A percentile compares a stretch with the other conserved stretches of the same genome.
These are phyloP conservation scores for Hypomyces rosellus DNA, from an alignment of 2,329 filamentous ascomycete genomes.

Conservation along the genomic window DNA sequence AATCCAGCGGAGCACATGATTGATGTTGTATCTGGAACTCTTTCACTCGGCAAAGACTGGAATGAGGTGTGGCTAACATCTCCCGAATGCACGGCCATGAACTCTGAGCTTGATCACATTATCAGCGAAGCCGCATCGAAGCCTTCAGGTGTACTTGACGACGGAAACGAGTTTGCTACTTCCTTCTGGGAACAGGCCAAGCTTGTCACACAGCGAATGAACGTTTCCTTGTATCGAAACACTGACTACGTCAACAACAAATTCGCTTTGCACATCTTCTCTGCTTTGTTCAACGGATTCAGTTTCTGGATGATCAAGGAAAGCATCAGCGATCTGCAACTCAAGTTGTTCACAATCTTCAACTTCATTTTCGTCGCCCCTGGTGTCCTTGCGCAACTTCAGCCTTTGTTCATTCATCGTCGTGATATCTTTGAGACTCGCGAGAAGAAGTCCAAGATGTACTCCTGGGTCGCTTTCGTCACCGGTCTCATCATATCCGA, in stretches of 20 bases:
- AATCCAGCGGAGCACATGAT: slow-evolving; percentile 78
- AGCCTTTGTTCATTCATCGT: slow-evolving; percentile 51
- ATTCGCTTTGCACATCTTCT: slow-evolving; percentile 47
- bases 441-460: slow-evolving; percentile 57
- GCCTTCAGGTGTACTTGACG: slow-evolving; percentile 31
- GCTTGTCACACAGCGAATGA: slow-evolving; percentile 58
- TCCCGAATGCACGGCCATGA: slow-evolving; percentile 48
- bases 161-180: slow-evolving; percentile 66
- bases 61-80: slow-evolving; percentile 65
- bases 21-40: slow-evolving; percentile 45
- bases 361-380: slow-evolving; percentile 58
- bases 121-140: slow-evolving; percentile 47
- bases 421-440: slow-evolving; percentile 52
- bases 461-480: slow-evolving; percentile 54
- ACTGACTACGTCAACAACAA: slow-evolving; percentile 62
- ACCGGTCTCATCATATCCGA: slow-evolving; percentile 45
- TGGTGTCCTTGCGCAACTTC: slow-evolving; percentile 51
- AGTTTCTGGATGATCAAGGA: slow-evolving; percentile 54
- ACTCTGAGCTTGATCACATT: slow-evolving; percentile 58
- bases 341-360: slow-evolving; percentile 54
- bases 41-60: slow-evolving; percentile 51
- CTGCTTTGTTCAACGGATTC: slow-evolving; percentile 55
- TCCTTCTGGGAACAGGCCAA: slow-evolving; percentile 57
- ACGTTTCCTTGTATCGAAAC: slow-evolving; percentile 58
- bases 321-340: slow-evolving; percentile 44